These are phyloP conservation scores for Helichrysum umbraculigerum DNA, from an alignment of 129 eudicot genomes.

Conservation along the genomic window DNA sequence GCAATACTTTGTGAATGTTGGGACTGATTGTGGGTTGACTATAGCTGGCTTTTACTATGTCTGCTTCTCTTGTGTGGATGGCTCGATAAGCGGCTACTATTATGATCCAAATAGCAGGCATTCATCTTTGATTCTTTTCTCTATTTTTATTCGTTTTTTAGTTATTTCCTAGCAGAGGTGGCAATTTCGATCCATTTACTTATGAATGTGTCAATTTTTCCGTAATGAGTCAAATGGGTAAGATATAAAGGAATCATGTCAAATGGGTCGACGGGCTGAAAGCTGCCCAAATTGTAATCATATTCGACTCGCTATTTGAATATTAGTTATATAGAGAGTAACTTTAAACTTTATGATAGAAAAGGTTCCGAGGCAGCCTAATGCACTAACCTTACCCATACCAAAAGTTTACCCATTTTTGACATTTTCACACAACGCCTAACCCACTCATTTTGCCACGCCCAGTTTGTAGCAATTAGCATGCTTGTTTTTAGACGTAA, in stretches of 20 bases:
- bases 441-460: not conserved
- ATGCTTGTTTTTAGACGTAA: conserved; percentile 6
- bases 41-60: conserved; percentile 99
- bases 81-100: conserved; percentile 89
- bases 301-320: not conserved
- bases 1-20: conserved; percentile 92
- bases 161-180: conserved; percentile 3
- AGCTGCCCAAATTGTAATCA: not conserved
- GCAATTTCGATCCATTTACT: not conserved
- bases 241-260: not conserved
- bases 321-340: not conserved
- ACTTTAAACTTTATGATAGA: not conserved
- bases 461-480: not conserved
- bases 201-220: not conserved
- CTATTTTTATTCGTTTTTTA: not conserved
- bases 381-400: not conserved
- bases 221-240: not conserved
- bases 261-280: not conserved
- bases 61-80: conserved; percentile 94
- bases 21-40: conserved; percentile 93
- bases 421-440: not conserved
- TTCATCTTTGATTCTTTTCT: not conserved
- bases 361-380: not conserved
- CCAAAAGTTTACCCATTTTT: not conserved
- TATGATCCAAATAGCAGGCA: conserved; percentile 99